These are phyloP conservation scores for Curvularia verruculosa DNA, from an alignment of 2,329 filamentous ascomycete genomes.

Conservation along the genomic window DNA sequence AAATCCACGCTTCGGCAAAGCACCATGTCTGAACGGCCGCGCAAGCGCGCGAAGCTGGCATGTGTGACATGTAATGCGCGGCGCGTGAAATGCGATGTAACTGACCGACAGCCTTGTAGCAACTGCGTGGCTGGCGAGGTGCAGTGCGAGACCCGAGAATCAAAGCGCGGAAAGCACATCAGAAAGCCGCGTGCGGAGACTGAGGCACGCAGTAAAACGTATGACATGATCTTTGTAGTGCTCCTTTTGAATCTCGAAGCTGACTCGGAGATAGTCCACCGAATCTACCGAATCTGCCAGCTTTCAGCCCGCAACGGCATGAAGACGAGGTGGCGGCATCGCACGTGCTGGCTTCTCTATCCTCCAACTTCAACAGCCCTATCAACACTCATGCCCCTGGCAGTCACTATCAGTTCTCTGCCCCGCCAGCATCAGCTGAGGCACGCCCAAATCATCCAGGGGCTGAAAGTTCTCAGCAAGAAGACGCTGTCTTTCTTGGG, in stretches of 20 bases:
- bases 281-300: constrained; percentile 4
- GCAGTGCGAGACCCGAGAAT: constrained; percentile 52
- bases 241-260: neutral
- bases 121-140: constrained; percentile 50
- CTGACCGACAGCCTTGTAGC: constrained; percentile 52
- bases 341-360: constrained; percentile 38
- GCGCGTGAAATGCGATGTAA: constrained; percentile 56
- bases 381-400: constrained; percentile 18
- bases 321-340: constrained; percentile 40
- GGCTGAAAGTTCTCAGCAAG: constrained; percentile 27
- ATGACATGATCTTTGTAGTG: constrained; percentile 1
- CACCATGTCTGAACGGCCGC: constrained; percentile 27
- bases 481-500: constrained; percentile 51
- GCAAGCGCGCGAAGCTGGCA: constrained; percentile 51
- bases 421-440: constrained; percentile 20
- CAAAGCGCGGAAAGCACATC: constrained; percentile 52
- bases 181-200: constrained; percentile 29
- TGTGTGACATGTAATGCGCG: constrained; percentile 55
- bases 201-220: constrained; percentile 26
- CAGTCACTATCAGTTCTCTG: constrained; percentile 22
- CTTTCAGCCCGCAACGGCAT: constrained; percentile 26
- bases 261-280: neutral
- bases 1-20: constrained; percentile 18
- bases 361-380: constrained; percentile 34
- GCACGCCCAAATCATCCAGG: constrained; percentile 15